A percentile compares a stretch with the other conserved stretches of the same genome.
Evolutionary conservation across 169 alveolate genomes (phyloP).

Genomic region (Cryptosporidium ubiquitum): DNA sequence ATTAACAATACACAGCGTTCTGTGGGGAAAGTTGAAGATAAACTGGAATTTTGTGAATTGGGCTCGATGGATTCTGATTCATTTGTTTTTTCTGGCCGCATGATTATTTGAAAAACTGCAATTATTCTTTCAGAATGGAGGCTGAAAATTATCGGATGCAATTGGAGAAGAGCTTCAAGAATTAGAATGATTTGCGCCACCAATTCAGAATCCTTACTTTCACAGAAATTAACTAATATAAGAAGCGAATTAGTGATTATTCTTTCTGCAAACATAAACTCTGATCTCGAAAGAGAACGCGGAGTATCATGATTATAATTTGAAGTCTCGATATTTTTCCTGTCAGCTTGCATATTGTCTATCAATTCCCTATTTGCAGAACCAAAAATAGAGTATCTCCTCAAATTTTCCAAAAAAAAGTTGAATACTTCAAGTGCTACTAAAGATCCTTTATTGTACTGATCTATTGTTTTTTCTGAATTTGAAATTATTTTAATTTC

Average conservation of each 20-base stretch:
- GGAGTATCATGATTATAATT: constrained; percentile 23
- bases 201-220: not conserved
- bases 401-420: constrained; percentile 20
- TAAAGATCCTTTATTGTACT: not conserved
- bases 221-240: constrained; percentile 1
- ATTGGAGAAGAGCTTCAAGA: constrained; percentile 39
- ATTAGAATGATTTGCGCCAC: not conserved
- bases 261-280: constrained; percentile 70
- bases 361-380: not conserved
- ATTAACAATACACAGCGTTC: constrained; percentile 15
- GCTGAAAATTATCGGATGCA: constrained; percentile 64
- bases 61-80: not conserved
- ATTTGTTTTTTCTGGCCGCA: constrained; percentile 16
- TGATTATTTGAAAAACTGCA: constrained; percentile 50
- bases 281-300: constrained; percentile 57
- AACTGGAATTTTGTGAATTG: no score
- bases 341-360: not conserved
- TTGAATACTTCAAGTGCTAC: not conserved
- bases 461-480: not conserved
- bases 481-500: not conserved
- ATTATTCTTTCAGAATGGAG: constrained; percentile 54
- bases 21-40: not conserved
- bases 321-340: constrained; percentile 4
- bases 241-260: constrained; percentile 33
- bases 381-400: constrained; percentile 66